phyloP scores from a whole-genome alignment of 805 yeast genomes.

The Kluyveromyces lactis region DNA sequence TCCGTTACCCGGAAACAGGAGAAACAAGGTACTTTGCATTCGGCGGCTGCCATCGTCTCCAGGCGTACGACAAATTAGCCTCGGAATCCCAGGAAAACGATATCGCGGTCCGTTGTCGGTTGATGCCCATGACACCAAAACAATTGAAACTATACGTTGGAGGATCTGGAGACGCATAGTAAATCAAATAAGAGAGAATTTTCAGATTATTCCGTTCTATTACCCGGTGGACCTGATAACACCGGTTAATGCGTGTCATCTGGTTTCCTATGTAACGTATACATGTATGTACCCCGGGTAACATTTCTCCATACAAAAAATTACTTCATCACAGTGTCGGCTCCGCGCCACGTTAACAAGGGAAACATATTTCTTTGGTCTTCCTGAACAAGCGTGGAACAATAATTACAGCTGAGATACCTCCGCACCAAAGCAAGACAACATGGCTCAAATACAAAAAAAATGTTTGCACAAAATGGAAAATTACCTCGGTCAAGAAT shows the following conservation, averaged over 20 bases:
- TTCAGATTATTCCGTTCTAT: no score
- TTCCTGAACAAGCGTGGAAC: background rate
- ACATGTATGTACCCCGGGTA: no score
- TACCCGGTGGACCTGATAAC: no score
- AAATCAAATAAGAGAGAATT: no score
- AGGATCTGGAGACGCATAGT: background rate
- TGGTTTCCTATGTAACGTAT: no score
- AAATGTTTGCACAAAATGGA: no score
- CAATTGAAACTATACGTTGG: constrained; percentile 69
- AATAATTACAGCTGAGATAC: background rate
- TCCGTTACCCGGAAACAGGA: constrained; percentile 46
- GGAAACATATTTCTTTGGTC: background rate
- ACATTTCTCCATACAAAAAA: no score
- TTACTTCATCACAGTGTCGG: background rate
- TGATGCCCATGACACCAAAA: constrained; percentile 66
- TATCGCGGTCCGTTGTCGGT: constrained; percentile 54
- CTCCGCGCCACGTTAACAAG: background rate
- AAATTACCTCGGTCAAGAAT: no score
- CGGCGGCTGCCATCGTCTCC: constrained; percentile 88
- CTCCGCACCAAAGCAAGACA: background rate
- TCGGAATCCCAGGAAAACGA: constrained; percentile 28
- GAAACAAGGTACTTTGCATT: constrained; percentile 65
- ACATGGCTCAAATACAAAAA: no score
- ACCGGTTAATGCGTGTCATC: no score
- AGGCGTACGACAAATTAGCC: constrained; percentile 61